A percentile compares a stretch with the other conserved stretches of the same genome.
phyloP scores from a whole-genome alignment of 768 basidiomycete genomes.

The Suillus brevipes region DNA sequence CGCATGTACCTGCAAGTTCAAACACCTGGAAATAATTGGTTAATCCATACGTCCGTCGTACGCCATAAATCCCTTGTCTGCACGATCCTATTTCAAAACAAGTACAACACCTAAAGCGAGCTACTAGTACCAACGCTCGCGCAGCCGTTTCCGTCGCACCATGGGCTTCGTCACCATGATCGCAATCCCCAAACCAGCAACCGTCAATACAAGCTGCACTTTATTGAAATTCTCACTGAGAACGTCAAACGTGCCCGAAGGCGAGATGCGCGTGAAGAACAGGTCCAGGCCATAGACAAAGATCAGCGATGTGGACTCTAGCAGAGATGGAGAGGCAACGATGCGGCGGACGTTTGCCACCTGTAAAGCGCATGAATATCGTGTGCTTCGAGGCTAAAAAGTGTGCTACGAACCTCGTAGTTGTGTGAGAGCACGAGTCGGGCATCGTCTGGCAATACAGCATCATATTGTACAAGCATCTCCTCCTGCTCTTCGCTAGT shows the following conservation, averaged over 20 bases:
- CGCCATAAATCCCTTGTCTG: too few species aligned
- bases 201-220: conserved; percentile 81
- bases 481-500: conserved; percentile 83
- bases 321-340: conserved; percentile 75
- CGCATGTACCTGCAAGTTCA: too few species aligned
- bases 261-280: conserved; percentile 82
- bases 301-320: conserved; percentile 91
- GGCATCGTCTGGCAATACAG: conserved; percentile 70
- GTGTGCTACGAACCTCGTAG: conserved; percentile 44
- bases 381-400: conserved; percentile 20
- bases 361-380: conserved; percentile 36
- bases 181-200: conserved; percentile 68
- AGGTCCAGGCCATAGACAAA: conserved; percentile 88
- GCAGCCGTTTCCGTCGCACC: conserved; percentile 65
- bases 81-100: background rate
- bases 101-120: background rate
- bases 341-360: conserved; percentile 70
- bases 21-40: too few species aligned
- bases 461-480: conserved; percentile 82
- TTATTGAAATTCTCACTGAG: conserved; percentile 94
- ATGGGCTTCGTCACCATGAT: conserved; percentile 83
- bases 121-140: conserved; percentile 66
- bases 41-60: too few species aligned
- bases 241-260: conserved; percentile 91
- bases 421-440: conserved; percentile 55